Base-by-base conservation (phyloP, 1,284 basidiomycete genomes). In the Peniophora sp. region DNA sequence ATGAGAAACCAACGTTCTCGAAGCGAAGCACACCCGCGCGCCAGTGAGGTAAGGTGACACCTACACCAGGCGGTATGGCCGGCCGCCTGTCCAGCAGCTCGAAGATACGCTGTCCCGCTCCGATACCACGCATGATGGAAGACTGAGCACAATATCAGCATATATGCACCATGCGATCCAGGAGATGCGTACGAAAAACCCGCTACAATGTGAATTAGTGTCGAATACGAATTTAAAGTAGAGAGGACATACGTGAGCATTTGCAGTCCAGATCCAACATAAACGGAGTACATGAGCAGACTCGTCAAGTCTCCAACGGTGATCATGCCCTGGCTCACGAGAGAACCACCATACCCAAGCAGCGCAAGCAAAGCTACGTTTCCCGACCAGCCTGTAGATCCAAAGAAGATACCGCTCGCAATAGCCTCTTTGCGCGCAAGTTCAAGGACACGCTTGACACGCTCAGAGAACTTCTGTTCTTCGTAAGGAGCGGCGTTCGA, bases 371-470 rank as follows among this genome's bases (percentile, higher is more conserved):
- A 71, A 0, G 94, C 93, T 45, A 97, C 77, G 65, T 99, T 99
- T 10, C 97, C 97, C 48, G 93, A 93, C 79, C 95, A 91, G 0
- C 94, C 94, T 0, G 91, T 96, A 51, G 83, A 83, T 14, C 92
- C 95, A 66, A 92, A 97, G 71, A 97, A 98, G 53, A 94, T 85
- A 14, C 90, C 95, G 49, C 83, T 88, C 0, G 95, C 95, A 55
- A 89, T 74, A 0, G 96, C 93, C 69, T 99, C 96, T 61, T 86
- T 91, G 56, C 81, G 82, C 16, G 89, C 90, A 47, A 98, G 78
- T 3, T 72, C 65, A 19, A 96, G 79, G 3, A 98, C 89, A 3
- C 69, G 67, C 19, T 76, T 69, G 2, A 97, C 85, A 57, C 83
- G 74, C 24, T 81, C 69, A 48, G 78, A 71, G 56, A 89, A 91